Base-by-base conservation (phyloP, 2,329 filamentous ascomycete genomes). In the Endoconidiophora laricicola region DNA sequence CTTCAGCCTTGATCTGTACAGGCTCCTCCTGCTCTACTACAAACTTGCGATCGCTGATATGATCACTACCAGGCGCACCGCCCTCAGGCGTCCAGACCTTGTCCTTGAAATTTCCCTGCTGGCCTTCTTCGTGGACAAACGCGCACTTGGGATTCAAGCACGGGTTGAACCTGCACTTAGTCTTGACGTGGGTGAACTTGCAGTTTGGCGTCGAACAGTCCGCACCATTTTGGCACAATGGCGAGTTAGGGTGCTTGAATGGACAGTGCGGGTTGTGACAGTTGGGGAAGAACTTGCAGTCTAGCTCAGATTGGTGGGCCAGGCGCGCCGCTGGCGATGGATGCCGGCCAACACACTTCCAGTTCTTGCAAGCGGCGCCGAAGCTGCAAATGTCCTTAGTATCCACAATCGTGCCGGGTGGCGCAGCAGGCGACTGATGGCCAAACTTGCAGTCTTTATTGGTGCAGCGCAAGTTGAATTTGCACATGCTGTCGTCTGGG, bases 351-450 rank as follows among this genome's bases (percentile, higher is more conserved):
- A 83, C 84, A 61, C 91, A 98, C 68, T 96, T 96, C 59, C 78
- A 75, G 71, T 96, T 98, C 68, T 91, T 94, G 77, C 91, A 98
- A 6, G 87, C 87, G 2, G 79, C 86, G 18, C 87, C 90, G 58
- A 84, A 96, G 16, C 75, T 75, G 68, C 91, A 98, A 16, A 74
- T 71, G 59, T 94, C 86, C 52, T 72, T 76, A 57, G 88, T 73
- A 62, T 96, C 91, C 52, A 96, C 72, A 0, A 79, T 73, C 2
- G 75, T 76, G 24, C 83, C 84, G 2, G 82, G 81, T 3, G 86
- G 83, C 29, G 90, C 88, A 2, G 84, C 87, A 2, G 91, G 87
- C 14, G 88, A 94, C 66, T 95, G 90, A 60, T 98, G 91, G 16
- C 86, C 91, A 63, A 86, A 98, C 56, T 81, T 83, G 68, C 91